Conservation (phyloP, 2,329 filamentous ascomycete species). For the Penicillium sp. region DNA sequence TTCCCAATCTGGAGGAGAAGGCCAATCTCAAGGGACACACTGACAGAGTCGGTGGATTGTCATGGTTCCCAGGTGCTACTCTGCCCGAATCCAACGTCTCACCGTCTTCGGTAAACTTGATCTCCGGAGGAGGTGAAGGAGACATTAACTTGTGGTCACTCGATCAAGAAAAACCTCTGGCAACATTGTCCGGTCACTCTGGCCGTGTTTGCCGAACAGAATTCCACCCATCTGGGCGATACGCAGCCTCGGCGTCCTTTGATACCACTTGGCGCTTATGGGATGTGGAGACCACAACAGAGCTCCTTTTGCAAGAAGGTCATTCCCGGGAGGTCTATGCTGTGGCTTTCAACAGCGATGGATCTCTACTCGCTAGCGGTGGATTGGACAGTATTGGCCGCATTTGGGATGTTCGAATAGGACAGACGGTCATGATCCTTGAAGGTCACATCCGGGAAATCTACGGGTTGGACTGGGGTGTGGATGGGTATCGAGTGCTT, state of each 20-base stretch:
- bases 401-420: conserved; percentile 92
- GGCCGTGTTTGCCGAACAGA: conserved; percentile 88
- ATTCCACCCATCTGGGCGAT: conserved; percentile 88
- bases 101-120: conserved; percentile 74
- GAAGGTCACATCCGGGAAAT: conserved; percentile 94
- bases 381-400: conserved; percentile 92
- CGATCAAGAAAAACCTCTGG: conserved; percentile 77
- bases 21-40: conserved; percentile 78
- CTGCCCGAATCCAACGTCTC: conserved; percentile 70
- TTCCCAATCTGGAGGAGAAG: conserved; percentile 78
- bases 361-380: conserved; percentile 86
- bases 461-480: conserved; percentile 87
- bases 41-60: conserved; percentile 83
- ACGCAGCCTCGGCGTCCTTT: conserved; percentile 88
- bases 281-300: conserved; percentile 83
- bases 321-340: conserved; percentile 93
- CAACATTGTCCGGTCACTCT: conserved; percentile 78
- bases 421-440: conserved; percentile 91
- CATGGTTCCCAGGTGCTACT: conserved; percentile 85
- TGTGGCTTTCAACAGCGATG: conserved; percentile 86
- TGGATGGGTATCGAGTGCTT: conserved; percentile 88
- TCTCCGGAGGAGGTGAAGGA: conserved; percentile 85
- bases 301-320: conserved; percentile 86
- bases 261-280: conserved; percentile 97
- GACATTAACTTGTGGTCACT: conserved; percentile 89